Evolutionary conservation across 2,329 filamentous ascomycete species (phyloP), one percentile per base, ranked within the genome.

Genomic region (Trichoderma arundinaceum): DNA sequence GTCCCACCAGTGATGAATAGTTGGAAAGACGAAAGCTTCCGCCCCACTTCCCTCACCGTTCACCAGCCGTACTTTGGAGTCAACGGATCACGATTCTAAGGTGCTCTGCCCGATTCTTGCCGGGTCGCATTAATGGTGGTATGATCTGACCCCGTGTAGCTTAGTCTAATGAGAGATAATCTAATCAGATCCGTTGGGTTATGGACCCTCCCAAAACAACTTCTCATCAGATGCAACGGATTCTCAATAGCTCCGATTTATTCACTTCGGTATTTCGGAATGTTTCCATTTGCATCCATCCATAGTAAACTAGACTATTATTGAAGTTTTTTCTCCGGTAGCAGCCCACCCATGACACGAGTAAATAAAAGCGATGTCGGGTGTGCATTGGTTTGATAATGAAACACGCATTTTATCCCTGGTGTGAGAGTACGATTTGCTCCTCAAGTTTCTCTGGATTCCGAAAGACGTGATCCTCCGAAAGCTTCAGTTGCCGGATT

Each of bases 211-310:
- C 28, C 12, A 4, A 32, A 39, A 64, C 28, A 46, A 53, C 67
- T 68, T 70, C 48, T 58, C 49, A 46, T 44, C n/a, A 66, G 54
- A 58, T 46, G 54, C 15, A 32, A 32, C 13, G 39, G 54, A n/a
- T 17, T 17, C 7, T 13, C 54, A 43, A 46, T 58, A 58, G 39
- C 54, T 33, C 48, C 17, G 17, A 13, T 28, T 28, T 28, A 28
- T 28, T 28, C 22, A 28, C 22, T 3, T 28, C 22, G 22, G 22
- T 28, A 13, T 15, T 35, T 38, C n/a, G 17, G 10, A 15, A 19
- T 19, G n/a, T 9, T 54, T 10, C 19, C 22, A 35, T 9, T 35
- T 39, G 7, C 33, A 38, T 38, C 15, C 22, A 39, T 35, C 33
- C 7, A 38, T 39, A 17, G 17, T 38, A 19, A 38, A 12, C 51